A percentile compares a stretch with the other conserved stretches of the same genome.
Evolutionary conservation across 495 filamentous ascomycete species (phyloP).

Genomic region (Clohesyomyces aquaticus): DNA sequence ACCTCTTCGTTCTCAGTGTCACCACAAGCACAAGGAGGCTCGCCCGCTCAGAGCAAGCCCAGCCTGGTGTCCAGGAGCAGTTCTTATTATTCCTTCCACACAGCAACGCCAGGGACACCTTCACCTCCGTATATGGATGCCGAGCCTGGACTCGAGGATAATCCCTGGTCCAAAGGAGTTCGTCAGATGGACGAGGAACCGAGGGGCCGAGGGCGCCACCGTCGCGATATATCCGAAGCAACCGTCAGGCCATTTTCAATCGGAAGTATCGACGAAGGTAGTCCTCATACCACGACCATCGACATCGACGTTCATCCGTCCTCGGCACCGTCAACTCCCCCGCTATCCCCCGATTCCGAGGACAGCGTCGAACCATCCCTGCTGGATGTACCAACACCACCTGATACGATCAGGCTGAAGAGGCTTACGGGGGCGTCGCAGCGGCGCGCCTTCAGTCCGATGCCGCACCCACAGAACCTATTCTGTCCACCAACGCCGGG

Average conservation of each 20-base stretch:
- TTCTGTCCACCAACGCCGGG: conserved; percentile 54
- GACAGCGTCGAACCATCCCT: conserved; percentile 44
- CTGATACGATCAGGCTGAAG: conserved; percentile 56
- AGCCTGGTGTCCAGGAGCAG: conserved; percentile 61
- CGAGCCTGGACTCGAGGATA: conserved; percentile 16
- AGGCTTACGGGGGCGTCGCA: conserved; percentile 56
- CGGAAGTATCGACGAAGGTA: not conserved
- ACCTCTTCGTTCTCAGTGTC: not conserved
- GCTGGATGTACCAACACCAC: conserved; percentile 52
- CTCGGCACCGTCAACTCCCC: conserved; percentile 40
- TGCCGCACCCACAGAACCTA: conserved; percentile 68
- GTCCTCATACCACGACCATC: conserved; percentile 14
- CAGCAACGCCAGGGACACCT: conserved; percentile 52
- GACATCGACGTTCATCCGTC: conserved; percentile 13
- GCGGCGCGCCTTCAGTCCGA: conserved; percentile 67
- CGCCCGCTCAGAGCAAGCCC: conserved; percentile 37
- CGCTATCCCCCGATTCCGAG: conserved; percentile 38
- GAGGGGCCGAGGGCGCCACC: conserved; percentile 35
- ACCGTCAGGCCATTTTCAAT: conserved; percentile 47
- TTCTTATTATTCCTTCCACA: conserved; percentile 65
- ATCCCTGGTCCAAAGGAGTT: conserved; percentile 28
- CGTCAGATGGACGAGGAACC: conserved; percentile 10
- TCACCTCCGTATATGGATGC: conserved; percentile 53
- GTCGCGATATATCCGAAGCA: conserved; percentile 50
- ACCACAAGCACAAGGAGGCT: conserved; percentile 1